These are phyloP conservation scores for Pythium folliculosum DNA, from an alignment of 352 stramenopile genomes.

Conservation along the genomic window DNA sequence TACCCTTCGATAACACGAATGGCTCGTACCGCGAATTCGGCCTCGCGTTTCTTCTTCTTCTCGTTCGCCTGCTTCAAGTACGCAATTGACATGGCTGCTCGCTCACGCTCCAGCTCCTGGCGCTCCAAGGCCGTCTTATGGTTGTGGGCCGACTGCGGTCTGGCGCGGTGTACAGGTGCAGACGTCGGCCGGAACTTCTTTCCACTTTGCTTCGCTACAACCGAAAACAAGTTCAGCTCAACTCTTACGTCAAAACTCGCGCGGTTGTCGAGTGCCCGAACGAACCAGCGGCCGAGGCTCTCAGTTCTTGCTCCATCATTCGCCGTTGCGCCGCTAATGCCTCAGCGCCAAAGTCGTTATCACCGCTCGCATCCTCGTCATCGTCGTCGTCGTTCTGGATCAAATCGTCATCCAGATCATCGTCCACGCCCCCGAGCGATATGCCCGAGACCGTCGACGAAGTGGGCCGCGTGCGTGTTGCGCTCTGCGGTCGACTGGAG, in stretches of 20 bases:
- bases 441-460: neutral
- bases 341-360: constrained; percentile 41
- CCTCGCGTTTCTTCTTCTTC: constrained; percentile 68
- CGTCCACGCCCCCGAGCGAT: constrained; percentile 8
- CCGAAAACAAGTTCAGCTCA: neutral
- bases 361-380: constrained; percentile 24
- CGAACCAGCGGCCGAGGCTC: constrained; percentile 1
- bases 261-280: neutral
- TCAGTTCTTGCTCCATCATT: constrained; percentile 1
- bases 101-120: constrained; percentile 20
- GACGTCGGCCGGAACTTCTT: constrained; percentile 48
- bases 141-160: constrained; percentile 14
- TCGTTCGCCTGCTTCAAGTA: constrained; percentile 59
- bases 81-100: constrained; percentile 52
- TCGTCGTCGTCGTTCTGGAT: constrained; percentile 44
- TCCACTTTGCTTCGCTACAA: neutral
- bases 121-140: constrained; percentile 1
- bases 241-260: too few relatives aligned
- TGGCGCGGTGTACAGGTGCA: constrained; percentile 45
- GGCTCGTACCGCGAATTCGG: constrained; percentile 60
- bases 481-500: constrained; percentile 12
- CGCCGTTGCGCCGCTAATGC: constrained; percentile 28
- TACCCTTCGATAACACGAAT: neutral
- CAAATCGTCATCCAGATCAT: constrained; percentile 32
- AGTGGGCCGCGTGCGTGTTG: neutral